phyloP scores from a whole-genome alignment of 306 rosid species.

The Cucurbita maxima region DNA sequence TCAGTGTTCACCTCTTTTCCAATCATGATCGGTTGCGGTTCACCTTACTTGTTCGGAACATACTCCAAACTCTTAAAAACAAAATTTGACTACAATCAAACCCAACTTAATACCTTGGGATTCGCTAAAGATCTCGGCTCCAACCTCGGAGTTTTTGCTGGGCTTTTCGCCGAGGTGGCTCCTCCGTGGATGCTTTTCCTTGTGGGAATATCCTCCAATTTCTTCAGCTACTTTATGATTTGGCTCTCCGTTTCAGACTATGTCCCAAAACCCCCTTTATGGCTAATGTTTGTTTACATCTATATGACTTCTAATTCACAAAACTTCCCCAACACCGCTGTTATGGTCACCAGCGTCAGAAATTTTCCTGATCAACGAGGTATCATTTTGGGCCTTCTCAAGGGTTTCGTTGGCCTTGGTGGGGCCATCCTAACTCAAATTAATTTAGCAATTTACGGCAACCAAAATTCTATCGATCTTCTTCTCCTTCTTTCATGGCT shows the following conservation, averaged over 20 bases:
- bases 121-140: constrained; percentile 27
- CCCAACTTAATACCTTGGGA: constrained; percentile 8
- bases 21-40: constrained; percentile 18
- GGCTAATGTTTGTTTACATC: constrained; percentile 19
- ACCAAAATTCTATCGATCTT: background rate
- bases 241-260: constrained; percentile 6
- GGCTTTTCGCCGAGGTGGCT: constrained; percentile 3
- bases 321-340: background rate
- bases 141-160: constrained; percentile 14
- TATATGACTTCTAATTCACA: background rate
- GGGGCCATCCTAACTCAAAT: background rate
- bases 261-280: constrained; percentile 10
- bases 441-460: background rate
- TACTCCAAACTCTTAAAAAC: constrained; percentile 21
- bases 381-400: background rate
- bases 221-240: background rate
- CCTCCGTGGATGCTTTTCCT: constrained; percentile 16
- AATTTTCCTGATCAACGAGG: background rate
- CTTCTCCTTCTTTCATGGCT: constrained; percentile 6
- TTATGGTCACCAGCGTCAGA: background rate
- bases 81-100: constrained; percentile 16
- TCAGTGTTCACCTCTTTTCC: background rate
- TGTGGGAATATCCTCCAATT: constrained; percentile 11
- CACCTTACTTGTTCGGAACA: constrained; percentile 18
- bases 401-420: background rate